Percentiles rank a stretch among this genome's conserved stretches.
Conservation (phyloP, 2,329 filamentous ascomycete genomes). For the Penicillium occitanis region DNA sequence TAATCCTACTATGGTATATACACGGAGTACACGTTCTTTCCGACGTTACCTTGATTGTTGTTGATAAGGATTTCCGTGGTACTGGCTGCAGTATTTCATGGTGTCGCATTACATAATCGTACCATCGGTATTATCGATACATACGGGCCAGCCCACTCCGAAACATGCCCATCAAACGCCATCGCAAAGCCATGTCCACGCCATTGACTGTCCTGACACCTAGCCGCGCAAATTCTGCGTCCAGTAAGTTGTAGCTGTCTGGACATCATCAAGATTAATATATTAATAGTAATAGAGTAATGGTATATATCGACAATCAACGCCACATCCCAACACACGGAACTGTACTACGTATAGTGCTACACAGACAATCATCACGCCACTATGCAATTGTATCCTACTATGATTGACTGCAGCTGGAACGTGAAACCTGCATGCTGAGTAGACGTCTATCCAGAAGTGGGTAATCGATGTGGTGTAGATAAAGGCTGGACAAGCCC, state of each 20-base stretch:
- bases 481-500: constrained; percentile 2
- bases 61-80: neutral
- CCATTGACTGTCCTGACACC: neutral
- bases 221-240: neutral
- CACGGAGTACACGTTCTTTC: neutral
- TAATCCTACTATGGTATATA: neutral
- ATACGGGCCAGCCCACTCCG: constrained; percentile 13
- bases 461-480: neutral
- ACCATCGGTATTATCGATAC: neutral
- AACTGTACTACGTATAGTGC: neutral
- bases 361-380: neutral
- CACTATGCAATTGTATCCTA: neutral
- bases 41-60: neutral
- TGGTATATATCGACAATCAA: neutral
- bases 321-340: neutral
- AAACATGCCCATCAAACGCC: constrained; percentile 11
- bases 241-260: too few species aligned
- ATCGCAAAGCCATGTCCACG: neutral
- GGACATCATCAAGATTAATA: too few species aligned
- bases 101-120: neutral
- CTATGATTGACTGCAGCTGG: neutral
- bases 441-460: neutral
- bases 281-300: neutral
- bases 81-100: neutral
- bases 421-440: constrained; percentile 8